These are phyloP conservation scores for Fraxinus floribunda DNA, from an alignment of 305 asterid genomes.

Conservation along the genomic window DNA sequence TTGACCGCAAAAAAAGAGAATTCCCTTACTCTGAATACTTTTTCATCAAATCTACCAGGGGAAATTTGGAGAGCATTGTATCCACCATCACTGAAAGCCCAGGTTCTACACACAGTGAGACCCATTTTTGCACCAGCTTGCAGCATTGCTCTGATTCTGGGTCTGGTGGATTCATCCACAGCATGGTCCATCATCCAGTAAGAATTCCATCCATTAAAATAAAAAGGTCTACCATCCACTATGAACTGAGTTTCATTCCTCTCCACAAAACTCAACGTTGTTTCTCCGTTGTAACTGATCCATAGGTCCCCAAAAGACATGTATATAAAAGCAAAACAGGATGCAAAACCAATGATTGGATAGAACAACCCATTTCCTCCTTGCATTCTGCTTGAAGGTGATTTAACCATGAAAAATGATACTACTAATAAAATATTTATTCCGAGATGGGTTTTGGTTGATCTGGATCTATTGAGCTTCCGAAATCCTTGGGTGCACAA, in stretches of 20 bases:
- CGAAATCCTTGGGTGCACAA: constrained; percentile 22
- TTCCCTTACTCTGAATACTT: constrained; percentile 74
- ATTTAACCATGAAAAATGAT: constrained; percentile 27
- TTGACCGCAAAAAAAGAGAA: not conserved
- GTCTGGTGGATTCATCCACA: constrained; percentile 60
- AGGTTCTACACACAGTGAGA: constrained; percentile 90
- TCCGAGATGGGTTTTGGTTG: constrained; percentile 22
- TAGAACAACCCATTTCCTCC: constrained; percentile 81
- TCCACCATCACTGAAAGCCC: constrained; percentile 98
- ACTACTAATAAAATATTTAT: constrained; percentile 20
- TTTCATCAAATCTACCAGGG: constrained; percentile 84
- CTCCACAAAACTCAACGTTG: constrained; percentile 71
- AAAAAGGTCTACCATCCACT: constrained; percentile 80
- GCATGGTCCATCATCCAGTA: constrained; percentile 99
- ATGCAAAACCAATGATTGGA: constrained; percentile 82
- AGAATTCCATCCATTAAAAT: constrained; percentile 96
- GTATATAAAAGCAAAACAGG: constrained; percentile 75
- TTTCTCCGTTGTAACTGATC: constrained; percentile 41
- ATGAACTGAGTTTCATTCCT: constrained; percentile 89
- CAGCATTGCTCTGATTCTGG: constrained; percentile 60
- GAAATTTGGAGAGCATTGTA: constrained; percentile 89
- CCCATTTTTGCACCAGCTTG: constrained; percentile 94
- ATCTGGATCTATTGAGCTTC: constrained; percentile 32
- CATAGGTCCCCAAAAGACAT: constrained; percentile 87
- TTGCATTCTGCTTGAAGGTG: constrained; percentile 34